A percentile compares a stretch with the other conserved stretches of the same genome.
Conservation (phyloP, 805 yeast species). For the Ogataea trehaloabstinens region DNA sequence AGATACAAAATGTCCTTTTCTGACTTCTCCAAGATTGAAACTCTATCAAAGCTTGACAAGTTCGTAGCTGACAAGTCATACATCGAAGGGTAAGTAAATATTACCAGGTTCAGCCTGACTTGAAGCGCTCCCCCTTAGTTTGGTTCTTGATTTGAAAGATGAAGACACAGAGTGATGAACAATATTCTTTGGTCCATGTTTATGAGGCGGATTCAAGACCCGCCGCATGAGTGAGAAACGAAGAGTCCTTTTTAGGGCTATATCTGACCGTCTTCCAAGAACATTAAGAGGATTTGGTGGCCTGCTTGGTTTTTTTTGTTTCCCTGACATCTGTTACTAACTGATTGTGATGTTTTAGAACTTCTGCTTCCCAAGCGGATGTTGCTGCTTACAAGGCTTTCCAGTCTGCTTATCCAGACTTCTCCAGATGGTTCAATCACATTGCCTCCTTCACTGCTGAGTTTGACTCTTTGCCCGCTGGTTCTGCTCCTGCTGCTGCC, state of each 20-base stretch:
- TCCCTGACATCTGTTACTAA: conserved; percentile 1
- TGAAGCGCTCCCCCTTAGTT: neutral
- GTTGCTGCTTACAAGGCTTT: conserved; percentile 92
- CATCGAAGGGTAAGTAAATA: conserved; percentile 84
- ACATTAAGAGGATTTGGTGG: neutral
- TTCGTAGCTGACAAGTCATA: conserved; percentile 91
- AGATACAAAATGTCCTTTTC: conserved; percentile 62
- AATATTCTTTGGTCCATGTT: conserved; percentile 85
- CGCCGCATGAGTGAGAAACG: conserved; percentile 84
- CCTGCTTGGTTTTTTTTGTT: neutral
- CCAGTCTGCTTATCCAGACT: conserved; percentile 88
- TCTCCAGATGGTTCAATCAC: conserved; percentile 98
- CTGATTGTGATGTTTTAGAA: conserved; percentile 42
- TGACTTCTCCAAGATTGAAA: conserved; percentile 77
- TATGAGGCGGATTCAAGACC: conserved; percentile 95
- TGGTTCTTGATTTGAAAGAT: neutral
- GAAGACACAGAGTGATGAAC: conserved; percentile 11
- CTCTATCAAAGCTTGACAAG: conserved; percentile 72
- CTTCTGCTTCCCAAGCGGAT: conserved; percentile 93
- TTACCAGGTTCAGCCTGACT: neutral
- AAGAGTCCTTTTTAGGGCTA: conserved; percentile 35
- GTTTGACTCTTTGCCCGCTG: conserved; percentile 80
- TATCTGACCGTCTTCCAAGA: neutral
- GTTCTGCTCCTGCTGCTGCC: conserved; percentile 55
- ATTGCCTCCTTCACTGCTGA: conserved; percentile 89